phyloP scores from a whole-genome alignment of 1,139 yeast genomes.

The Yamadazyma buinensis region DNA sequence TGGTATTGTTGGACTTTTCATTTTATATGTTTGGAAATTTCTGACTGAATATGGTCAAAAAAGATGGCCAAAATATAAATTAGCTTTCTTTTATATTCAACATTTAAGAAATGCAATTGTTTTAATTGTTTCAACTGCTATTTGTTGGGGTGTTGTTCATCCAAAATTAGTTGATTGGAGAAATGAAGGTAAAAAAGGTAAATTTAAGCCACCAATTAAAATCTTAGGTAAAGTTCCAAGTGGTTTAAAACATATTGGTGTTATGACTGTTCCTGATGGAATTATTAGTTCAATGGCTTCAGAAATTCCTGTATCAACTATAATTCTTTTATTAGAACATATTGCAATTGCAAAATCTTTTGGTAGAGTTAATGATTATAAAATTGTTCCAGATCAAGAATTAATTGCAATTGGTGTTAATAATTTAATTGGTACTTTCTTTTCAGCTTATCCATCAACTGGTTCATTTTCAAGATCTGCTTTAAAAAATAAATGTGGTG shows the following conservation, averaged over 20 bases:
- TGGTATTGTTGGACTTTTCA: conserved; percentile 70
- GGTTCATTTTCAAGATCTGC: conserved; percentile 97
- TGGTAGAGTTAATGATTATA: conserved; percentile 89
- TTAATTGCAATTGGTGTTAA: conserved; percentile 91
- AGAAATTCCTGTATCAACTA: conserved; percentile 81
- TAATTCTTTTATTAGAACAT: conserved; percentile 82
- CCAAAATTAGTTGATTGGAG: conserved; percentile 55
- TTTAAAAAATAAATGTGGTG: conserved; percentile 92
- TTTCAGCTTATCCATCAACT: conserved; percentile 92
- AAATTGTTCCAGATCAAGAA: conserved; percentile 90
- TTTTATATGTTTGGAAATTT: conserved; percentile 65
- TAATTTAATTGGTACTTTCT: conserved; percentile 86
- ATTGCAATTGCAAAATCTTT: conserved; percentile 92
- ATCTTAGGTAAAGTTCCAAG: conserved; percentile 77
- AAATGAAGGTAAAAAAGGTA: conserved; percentile 21
- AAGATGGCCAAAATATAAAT: conserved; percentile 58
- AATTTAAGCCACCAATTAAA: conserved; percentile 46
- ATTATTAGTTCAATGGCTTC: conserved; percentile 60
- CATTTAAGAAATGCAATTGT: conserved; percentile 81
- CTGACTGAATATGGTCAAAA: conserved; percentile 56
- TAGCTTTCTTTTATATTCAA: conserved; percentile 62
- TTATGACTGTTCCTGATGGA: conserved; percentile 62
- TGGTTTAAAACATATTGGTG: conserved; percentile 77
- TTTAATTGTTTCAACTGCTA: conserved; percentile 69
- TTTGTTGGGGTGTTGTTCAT: conserved; percentile 70